These are phyloP conservation scores for Aspergillus ostianus DNA, from an alignment of 495 filamentous ascomycete species.

Conservation along the genomic window DNA sequence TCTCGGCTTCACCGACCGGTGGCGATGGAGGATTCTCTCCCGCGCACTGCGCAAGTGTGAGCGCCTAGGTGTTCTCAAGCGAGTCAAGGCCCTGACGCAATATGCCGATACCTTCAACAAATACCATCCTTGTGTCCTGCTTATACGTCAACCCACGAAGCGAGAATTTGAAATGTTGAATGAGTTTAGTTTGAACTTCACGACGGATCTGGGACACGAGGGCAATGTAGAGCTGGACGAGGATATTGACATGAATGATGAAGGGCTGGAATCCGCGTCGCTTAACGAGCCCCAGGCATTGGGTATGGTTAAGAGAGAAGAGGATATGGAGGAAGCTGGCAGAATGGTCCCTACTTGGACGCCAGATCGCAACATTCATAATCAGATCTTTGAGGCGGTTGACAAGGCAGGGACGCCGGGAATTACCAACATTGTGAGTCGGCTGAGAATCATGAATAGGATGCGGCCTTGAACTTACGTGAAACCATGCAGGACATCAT, in stretches of 20 bases:
- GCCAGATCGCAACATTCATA: constrained; percentile 49
- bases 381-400: constrained; percentile 55
- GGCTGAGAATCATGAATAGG: neutral
- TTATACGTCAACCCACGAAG: constrained; percentile 67
- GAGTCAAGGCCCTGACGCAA: constrained; percentile 61
- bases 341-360: constrained; percentile 54
- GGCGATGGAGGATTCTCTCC: constrained; percentile 67
- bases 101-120: constrained; percentile 29
- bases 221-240: constrained; percentile 41
- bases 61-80: constrained; percentile 63
- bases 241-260: constrained; percentile 37
- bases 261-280: constrained; percentile 17
- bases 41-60: constrained; percentile 67
- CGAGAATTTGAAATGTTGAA: constrained; percentile 62
- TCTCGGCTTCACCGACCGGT: constrained; percentile 56
- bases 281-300: constrained; percentile 21
- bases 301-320: constrained; percentile 25
- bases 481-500: constrained; percentile 44
- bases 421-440: constrained; percentile 50
- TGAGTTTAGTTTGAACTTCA: constrained; percentile 31
- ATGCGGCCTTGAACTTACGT: constrained; percentile 2
- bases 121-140: constrained; percentile 63
- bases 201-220: constrained; percentile 36
- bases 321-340: constrained; percentile 32
- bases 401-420: constrained; percentile 50